A percentile compares a stretch with the other conserved stretches of the same genome.
Conservation (phyloP, 2,329 filamentous ascomycete species). For the Fusarium kyushuense region DNA sequence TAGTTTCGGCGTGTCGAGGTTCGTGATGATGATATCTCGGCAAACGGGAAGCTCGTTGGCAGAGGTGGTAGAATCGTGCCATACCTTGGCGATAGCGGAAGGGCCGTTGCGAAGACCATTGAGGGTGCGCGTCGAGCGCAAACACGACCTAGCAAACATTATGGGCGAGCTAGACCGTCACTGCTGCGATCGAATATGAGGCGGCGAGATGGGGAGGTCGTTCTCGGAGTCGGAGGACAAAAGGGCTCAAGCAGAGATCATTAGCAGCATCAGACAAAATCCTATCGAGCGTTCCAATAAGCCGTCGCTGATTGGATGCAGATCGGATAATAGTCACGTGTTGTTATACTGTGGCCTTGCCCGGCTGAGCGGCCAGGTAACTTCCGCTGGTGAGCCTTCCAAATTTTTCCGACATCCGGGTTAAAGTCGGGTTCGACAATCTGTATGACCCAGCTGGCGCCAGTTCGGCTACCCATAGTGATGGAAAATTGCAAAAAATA, state of each 20-base stretch:
- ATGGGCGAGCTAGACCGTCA: conserved; percentile 63
- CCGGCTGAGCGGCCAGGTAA: conserved; percentile 41
- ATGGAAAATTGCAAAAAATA: conserved; percentile 30
- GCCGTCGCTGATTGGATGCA: conserved; percentile 56
- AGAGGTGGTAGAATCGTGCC: conserved; percentile 55
- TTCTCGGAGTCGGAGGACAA: conserved; percentile 55
- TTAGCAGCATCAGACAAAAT: conserved; percentile 55
- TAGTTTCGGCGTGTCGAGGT: conserved; percentile 40
- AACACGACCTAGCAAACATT: conserved; percentile 94
- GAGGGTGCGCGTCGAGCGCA: conserved; percentile 89
- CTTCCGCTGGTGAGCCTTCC: conserved; percentile 18
- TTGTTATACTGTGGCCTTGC: conserved; percentile 27
- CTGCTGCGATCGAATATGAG: conserved; percentile 54
- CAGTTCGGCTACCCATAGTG: conserved; percentile 22
- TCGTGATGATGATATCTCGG: conserved; percentile 52
- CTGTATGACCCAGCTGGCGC: conserved; percentile 4
- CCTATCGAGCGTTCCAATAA: conserved; percentile 59
- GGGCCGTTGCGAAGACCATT: conserved; percentile 80
- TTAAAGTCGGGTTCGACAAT: conserved; percentile 31
- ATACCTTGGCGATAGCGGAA: conserved; percentile 80
- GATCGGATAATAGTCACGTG: conserved; percentile 55
- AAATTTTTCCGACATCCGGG: conserved; percentile 41
- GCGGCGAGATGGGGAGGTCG: conserved; percentile 53
- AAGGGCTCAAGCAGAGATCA: conserved; percentile 56
- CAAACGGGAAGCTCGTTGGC: conserved; percentile 47